phyloP scores from a whole-genome alignment of 148 eudicot species.

The Silene latifolia region DNA sequence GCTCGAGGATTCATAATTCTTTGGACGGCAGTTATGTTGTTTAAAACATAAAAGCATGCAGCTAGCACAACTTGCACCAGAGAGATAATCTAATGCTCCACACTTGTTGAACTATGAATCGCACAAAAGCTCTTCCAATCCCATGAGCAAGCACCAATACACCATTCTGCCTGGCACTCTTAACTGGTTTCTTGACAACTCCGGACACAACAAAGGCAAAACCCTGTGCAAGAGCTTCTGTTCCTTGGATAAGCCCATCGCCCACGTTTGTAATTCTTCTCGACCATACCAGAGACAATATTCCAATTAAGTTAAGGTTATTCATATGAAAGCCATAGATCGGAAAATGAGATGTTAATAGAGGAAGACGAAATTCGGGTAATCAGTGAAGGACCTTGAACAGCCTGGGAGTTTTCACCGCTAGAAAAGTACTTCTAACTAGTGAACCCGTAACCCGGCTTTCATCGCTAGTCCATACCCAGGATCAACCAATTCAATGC shows the following conservation, averaged over 20 bases:
- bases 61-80: constrained; percentile 98
- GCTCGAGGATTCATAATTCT: constrained; percentile 90
- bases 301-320: constrained; percentile 10
- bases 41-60: constrained; percentile 84
- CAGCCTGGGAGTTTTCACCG: too few species aligned
- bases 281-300: constrained; percentile 65
- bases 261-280: constrained; percentile 93
- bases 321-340: not conserved
- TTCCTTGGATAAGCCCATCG: constrained; percentile 94
- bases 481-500: too few species aligned
- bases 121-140: constrained; percentile 82
- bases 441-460: too few species aligned
- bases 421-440: too few species aligned
- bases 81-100: constrained; percentile 95
- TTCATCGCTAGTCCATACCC: too few species aligned
- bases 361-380: too few species aligned
- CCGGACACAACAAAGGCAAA: constrained; percentile 97
- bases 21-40: constrained; percentile 58
- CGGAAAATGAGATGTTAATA: constrained; percentile 8
- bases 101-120: constrained; percentile 86
- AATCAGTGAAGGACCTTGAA: too few species aligned
- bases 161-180: constrained; percentile 95
- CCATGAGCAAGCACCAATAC: constrained; percentile 97
- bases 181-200: constrained; percentile 89
- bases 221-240: constrained; percentile 99